Evolutionary conservation across 345 rosid species (phyloP).

Genomic region (Trapa bicornis): DNA sequence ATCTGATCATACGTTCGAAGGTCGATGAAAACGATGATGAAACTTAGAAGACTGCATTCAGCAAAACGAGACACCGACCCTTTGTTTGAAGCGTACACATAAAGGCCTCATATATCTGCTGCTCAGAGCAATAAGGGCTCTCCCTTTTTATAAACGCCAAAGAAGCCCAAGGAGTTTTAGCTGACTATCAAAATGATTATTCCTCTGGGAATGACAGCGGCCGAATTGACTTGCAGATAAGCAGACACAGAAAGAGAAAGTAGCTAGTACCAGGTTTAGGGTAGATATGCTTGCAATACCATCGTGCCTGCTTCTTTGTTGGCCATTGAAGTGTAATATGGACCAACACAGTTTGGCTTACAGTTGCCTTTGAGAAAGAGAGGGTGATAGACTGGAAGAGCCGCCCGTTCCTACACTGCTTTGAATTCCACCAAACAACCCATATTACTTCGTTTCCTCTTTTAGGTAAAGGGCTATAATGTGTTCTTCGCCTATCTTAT

Average conservation of each 20-base stretch:
- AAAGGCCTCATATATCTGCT: background rate
- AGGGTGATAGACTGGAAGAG: too few species aligned
- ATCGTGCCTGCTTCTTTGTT: background rate
- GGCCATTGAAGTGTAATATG: slow-evolving; percentile 1
- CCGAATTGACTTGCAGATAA: slow-evolving; percentile 5
- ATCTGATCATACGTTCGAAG: too few species aligned
- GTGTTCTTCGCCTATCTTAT: too few species aligned
- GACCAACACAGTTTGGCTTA: background rate
- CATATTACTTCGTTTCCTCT: too few species aligned
- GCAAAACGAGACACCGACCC: background rate
- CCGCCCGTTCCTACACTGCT: too few species aligned
- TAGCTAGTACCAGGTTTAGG: background rate
- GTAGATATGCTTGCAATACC: background rate
- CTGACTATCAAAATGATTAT: background rate
- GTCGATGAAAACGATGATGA: background rate
- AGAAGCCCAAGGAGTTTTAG: background rate
- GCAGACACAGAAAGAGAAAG: background rate
- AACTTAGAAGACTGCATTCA: background rate
- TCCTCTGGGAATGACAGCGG: background rate
- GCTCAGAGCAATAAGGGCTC: background rate
- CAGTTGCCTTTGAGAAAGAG: too few species aligned
- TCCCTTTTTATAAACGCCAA: background rate
- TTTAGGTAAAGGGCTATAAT: too few species aligned
- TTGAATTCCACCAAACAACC: too few species aligned
- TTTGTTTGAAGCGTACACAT: background rate